Percentiles rank a stretch among this genome's conserved stretches.
Evolutionary conservation across 75 land plant genomes (phyloP).

Genomic region (Cupressus sempervirens): DNA sequence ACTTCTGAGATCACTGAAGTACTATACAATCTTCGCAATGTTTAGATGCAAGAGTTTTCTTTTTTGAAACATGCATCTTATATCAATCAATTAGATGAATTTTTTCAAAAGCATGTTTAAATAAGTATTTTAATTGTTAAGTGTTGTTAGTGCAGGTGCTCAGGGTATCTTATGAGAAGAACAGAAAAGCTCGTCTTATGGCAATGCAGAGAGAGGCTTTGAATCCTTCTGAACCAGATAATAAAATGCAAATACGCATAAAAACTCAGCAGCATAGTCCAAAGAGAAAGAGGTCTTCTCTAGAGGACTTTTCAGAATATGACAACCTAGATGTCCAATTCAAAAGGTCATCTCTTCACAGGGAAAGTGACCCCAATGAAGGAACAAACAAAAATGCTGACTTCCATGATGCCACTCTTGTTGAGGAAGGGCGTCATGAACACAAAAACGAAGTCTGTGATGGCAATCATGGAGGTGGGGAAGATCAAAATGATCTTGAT

Average conservation of each 20-base stretch:
- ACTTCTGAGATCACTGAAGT: not conserved
- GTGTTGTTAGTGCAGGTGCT: constrained; percentile 61
- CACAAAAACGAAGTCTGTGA: constrained; percentile 6
- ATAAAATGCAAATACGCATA: constrained; percentile 3
- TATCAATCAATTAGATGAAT: not conserved
- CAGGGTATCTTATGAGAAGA: constrained; percentile 73
- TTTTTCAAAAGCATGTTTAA: not conserved
- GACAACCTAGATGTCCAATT: not conserved
- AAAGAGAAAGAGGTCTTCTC: constrained; percentile 36
- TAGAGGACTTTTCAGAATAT: constrained; percentile 8
- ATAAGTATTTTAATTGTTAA: not conserved
- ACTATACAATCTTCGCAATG: not conserved
- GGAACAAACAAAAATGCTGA: not conserved
- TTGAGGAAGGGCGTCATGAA: constrained; percentile 9
- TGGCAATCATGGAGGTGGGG: constrained; percentile 13
- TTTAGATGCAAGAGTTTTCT: not conserved
- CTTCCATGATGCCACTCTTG: not conserved
- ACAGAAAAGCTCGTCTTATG: constrained; percentile 29
- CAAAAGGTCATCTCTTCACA: not conserved
- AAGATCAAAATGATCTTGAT: constrained; percentile 11
- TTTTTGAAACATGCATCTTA: not conserved
- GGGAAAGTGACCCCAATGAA: not conserved
- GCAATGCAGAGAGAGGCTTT: constrained; percentile 18
- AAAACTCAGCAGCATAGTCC: constrained; percentile 9
- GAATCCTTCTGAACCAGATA: not conserved